A percentile compares a stretch with the other conserved stretches of the same genome.
Conservation (phyloP, 371 early-diverging fungal species). For the Mycotypha africana region DNA sequence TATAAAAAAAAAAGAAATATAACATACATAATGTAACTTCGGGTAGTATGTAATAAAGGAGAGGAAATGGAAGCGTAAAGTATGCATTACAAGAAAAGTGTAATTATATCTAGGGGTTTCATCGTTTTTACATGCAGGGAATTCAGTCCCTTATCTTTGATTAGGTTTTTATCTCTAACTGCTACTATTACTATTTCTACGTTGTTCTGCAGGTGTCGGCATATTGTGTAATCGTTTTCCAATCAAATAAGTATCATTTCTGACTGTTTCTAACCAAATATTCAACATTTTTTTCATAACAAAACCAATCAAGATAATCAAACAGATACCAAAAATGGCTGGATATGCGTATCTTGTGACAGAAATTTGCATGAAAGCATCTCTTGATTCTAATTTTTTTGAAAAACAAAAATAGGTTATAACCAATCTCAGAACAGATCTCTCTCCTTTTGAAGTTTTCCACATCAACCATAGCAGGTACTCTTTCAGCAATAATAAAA, state of each 20-base stretch:
- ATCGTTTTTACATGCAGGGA: too few relatives aligned
- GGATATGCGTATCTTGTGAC: constrained; percentile 24
- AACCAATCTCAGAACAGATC: not conserved
- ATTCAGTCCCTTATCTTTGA: too few relatives aligned
- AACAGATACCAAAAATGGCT: constrained; percentile 10
- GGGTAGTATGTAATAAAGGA: too few relatives aligned
- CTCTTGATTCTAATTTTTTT: constrained; percentile 8
- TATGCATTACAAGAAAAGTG: too few relatives aligned
- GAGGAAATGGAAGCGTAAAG: too few relatives aligned
- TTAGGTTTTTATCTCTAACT: too few relatives aligned
- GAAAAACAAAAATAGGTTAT: not conserved
- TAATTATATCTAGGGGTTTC: too few relatives aligned
- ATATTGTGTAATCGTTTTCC: constrained; percentile 65
- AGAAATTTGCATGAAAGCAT: constrained; percentile 10
- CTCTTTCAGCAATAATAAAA: not conserved
- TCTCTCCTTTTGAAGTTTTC: not conserved
- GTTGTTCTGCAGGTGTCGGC: too few relatives aligned
- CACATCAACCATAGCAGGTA: too few relatives aligned
- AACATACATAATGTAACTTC: too few relatives aligned
- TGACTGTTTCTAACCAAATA: constrained; percentile 53
- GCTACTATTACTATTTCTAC: not conserved
- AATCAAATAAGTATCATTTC: constrained; percentile 63
- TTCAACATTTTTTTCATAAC: constrained; percentile 23
- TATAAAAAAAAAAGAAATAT: too few relatives aligned
- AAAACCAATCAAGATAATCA: constrained; percentile 2